Base-by-base conservation (phyloP, 257 asterid species). In the Sherardia arvensis region DNA sequence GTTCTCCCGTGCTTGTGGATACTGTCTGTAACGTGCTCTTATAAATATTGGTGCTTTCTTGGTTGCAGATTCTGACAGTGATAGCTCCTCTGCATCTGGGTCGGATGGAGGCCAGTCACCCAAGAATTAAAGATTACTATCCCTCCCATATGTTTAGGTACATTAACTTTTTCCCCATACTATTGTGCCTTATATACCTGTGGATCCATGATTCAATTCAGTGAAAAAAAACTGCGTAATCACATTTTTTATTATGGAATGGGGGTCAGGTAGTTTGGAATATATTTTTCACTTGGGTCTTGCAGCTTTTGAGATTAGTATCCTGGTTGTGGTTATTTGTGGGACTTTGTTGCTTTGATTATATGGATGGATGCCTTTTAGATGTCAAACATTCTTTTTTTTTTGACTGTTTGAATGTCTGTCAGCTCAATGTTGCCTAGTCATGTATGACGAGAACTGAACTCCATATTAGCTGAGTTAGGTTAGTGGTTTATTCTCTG, bases 51-150 rank as follows among this genome's bases (percentile, higher is more conserved):
- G 22, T 17, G 17, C 23, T 45, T 20, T 45, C 21, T 45, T 48
- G 23, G 55, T 48, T 48, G 25, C 56, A 49, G 56, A 49, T 49
- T 49, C 56, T 20, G 56, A 49, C 56, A 49, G 56, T 49, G 56
- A 49, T 49, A 49, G 56, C 56, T 49, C 56, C 56, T 49, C 56
- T 49, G 56, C 56, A 2, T n/a, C 23, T 49, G 56, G 56, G 25
- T 49, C 56, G 12, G 56, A 49, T 49, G 56, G 26, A 49, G 56
- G 56, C 56, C 56, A 49, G 23, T 49, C 56, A 7, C 56, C 56
- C 11, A 49, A 49, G 56, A 49, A 12, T 49, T 49, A 21, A 49
- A 49, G 56, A n/a, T 18, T n/a, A 49, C 56, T 18, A 20, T 7
- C 12, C 56, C 10, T 6, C 26, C 26, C 26, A 49, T 7, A 25